Conservation (phyloP, 768 basidiomycete species). For the Coprinellus aureogranulatus region DNA sequence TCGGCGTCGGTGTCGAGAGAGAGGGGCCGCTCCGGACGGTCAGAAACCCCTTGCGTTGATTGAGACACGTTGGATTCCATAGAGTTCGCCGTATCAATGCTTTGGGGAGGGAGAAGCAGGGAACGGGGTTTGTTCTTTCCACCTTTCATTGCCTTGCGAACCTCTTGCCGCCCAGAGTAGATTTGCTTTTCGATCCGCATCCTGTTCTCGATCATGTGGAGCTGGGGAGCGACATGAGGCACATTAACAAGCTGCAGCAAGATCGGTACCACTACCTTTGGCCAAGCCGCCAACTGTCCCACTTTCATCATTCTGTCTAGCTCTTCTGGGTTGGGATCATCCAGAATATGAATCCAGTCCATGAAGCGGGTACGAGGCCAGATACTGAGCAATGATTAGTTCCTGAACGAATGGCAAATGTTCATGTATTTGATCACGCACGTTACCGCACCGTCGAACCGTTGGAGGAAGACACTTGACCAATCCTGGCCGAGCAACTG, state of each 20-base stretch:
- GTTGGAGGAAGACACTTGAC: constrained; percentile 94
- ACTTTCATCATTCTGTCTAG: constrained; percentile 83
- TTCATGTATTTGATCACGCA: constrained; percentile 36
- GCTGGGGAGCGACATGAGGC: constrained; percentile 35
- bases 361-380: constrained; percentile 80
- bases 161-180: constrained; percentile 68
- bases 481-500: constrained; percentile 90
- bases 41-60: constrained; percentile 36
- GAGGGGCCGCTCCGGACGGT: constrained; percentile 52
- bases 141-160: constrained; percentile 53
- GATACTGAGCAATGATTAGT: constrained; percentile 45
- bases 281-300: constrained; percentile 93
- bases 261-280: constrained; percentile 58
- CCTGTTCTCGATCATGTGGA: constrained; percentile 95
- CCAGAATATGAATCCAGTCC: constrained; percentile 84
- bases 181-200: constrained; percentile 82
- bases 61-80: constrained; percentile 13
- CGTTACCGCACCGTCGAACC: constrained; percentile 88
- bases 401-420: neutral
- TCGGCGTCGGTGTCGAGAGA: constrained; percentile 82
- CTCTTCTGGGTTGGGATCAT: constrained; percentile 78
- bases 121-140: constrained; percentile 25
- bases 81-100: constrained; percentile 11
- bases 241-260: neutral
- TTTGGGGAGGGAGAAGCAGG: constrained; percentile 13